Conservation (phyloP, 257 asterid genomes). For the Ophiorrhiza pumila region DNA sequence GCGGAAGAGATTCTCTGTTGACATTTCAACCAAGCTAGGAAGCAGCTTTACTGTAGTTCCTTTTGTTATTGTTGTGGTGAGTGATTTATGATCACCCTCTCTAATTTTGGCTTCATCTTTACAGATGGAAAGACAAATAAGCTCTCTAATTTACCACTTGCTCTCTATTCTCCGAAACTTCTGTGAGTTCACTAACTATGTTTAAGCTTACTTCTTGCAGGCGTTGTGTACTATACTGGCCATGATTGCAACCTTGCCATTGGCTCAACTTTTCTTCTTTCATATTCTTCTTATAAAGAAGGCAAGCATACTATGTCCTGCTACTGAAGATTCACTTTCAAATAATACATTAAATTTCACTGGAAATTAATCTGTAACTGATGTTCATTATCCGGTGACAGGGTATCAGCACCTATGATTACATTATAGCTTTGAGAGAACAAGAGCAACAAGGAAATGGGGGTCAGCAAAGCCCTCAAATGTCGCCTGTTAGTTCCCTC, state of each 20-base stretch:
- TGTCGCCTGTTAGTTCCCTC: slow-evolving; percentile 84
- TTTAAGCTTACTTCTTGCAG: slow-evolving; percentile 37
- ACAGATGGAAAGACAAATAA: background rate
- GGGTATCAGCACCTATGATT: slow-evolving; percentile 98
- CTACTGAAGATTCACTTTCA: background rate
- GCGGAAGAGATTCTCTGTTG: slow-evolving; percentile 58
- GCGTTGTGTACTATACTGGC: slow-evolving; percentile 94
- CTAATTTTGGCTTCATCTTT: background rate
- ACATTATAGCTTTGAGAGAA: slow-evolving; percentile 94
- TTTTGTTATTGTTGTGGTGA: slow-evolving; percentile 86
- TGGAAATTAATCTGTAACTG: background rate
- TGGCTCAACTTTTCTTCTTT: slow-evolving; percentile 97
- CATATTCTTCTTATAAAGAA: slow-evolving; percentile 93
- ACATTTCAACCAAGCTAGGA: slow-evolving; percentile 82
- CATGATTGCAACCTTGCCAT: slow-evolving; percentile 94
- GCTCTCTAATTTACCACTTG: background rate
- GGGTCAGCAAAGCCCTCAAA: slow-evolving; percentile 92
- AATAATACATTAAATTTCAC: background rate
- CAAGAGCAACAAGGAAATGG: slow-evolving; percentile 80
- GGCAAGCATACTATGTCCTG: slow-evolving; percentile 33
- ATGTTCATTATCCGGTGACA: slow-evolving; percentile 27
- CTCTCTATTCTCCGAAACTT: background rate
- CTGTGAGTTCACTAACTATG: slow-evolving; percentile 2
- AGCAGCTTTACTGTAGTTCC: slow-evolving; percentile 95
- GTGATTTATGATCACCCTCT: slow-evolving; percentile 22